Evolutionary conservation across 768 basidiomycete genomes (phyloP).

Genomic region (Panaeolus cyanescens): DNA sequence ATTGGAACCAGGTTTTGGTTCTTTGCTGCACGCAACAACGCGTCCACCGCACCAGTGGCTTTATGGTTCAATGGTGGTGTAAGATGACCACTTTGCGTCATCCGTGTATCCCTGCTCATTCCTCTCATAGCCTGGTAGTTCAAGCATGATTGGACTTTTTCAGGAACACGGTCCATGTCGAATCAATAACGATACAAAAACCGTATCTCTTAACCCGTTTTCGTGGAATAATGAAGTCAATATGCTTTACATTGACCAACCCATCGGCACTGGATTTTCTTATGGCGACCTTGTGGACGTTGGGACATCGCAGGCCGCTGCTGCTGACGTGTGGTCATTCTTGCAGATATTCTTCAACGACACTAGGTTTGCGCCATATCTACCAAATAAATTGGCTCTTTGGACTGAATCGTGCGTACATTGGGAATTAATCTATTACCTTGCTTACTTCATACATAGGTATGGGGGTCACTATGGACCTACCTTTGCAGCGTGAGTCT

Average conservation of each 20-base stretch:
- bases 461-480: conserved; percentile 77
- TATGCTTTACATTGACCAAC: conserved; percentile 66
- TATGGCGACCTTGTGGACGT: conserved; percentile 51
- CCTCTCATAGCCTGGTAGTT: conserved; percentile 47
- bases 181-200: conserved; percentile 44
- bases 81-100: background rate
- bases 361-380: conserved; percentile 49
- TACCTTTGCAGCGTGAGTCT: conserved; percentile 49
- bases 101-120: background rate
- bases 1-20: conserved; percentile 64
- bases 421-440: background rate
- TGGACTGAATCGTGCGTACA: conserved; percentile 61
- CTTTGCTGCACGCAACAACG: conserved; percentile 61
- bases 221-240: conserved; percentile 75
- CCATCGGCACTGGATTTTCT: conserved; percentile 66
- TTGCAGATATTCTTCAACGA: conserved; percentile 65
- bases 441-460: conserved; percentile 26
- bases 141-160: conserved; percentile 67
- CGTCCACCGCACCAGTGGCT: conserved; percentile 66
- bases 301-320: conserved; percentile 54
- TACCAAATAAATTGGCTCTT: conserved; percentile 48
- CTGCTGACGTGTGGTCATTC: conserved; percentile 60
- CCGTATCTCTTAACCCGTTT: conserved; percentile 61
- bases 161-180: conserved; percentile 63
- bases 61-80: conserved; percentile 63